Evolutionary conservation across 345 rosid species (phyloP).

Genomic region (Pelargonium nanum): DNA sequence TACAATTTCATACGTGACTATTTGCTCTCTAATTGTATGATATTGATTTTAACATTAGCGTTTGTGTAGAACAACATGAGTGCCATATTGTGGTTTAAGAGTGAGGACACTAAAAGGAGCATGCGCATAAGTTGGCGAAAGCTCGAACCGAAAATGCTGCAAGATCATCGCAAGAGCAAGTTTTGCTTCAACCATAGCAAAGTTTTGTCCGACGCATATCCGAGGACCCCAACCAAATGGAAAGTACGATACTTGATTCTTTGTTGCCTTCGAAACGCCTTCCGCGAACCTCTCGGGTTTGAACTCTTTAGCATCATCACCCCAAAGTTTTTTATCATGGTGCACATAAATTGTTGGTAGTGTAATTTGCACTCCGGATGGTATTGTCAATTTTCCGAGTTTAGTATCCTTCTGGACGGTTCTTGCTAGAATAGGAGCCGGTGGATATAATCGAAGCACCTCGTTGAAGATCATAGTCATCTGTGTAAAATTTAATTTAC

Average conservation of each 20-base stretch:
- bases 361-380: not conserved
- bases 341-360: conserved; percentile 9
- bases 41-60: too few relatives aligned
- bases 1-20: too few relatives aligned
- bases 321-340: conserved; percentile 9
- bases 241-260: conserved; percentile 4
- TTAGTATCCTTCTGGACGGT: not conserved
- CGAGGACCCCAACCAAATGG: conserved; percentile 13
- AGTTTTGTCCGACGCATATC: too few relatives aligned
- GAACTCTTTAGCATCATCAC: conserved; percentile 13
- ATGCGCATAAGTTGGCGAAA: conserved; percentile 4
- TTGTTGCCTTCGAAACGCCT: conserved; percentile 10
- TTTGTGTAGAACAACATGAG: conserved; percentile 8
- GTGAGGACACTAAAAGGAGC: conserved; percentile 5
- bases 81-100: conserved; percentile 8
- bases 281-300: conserved; percentile 12
- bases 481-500: not conserved
- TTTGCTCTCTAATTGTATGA: too few relatives aligned
- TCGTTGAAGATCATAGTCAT: conserved; percentile 15
- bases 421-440: not conserved
- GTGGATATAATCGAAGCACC: conserved; percentile 11
- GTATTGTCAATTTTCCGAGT: conserved; percentile 6
- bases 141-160: too few relatives aligned
- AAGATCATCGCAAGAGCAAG: too few relatives aligned
- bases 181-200: too few relatives aligned